A percentile compares a stretch with the other conserved stretches of the same genome.
These are phyloP conservation scores for Sclerotinia subarctica DNA, from an alignment of 2,329 filamentous ascomycete genomes.

Conservation along the genomic window DNA sequence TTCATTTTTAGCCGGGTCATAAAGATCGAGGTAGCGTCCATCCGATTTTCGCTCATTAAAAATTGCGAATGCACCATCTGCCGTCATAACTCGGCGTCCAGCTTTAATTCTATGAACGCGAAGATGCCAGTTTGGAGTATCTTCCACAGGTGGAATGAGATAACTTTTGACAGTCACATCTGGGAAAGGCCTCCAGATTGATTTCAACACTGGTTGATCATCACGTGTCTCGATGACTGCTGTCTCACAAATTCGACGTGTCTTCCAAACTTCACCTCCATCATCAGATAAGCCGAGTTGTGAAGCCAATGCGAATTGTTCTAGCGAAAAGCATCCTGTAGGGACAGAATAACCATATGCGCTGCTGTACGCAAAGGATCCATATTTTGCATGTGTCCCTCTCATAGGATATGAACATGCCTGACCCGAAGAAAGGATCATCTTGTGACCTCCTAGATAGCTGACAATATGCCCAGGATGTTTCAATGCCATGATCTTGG, in stretches of 20 bases:
- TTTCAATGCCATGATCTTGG: conserved; percentile 56
- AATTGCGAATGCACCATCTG: conserved; percentile 73
- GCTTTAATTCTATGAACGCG: conserved; percentile 60
- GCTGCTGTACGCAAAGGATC: conserved; percentile 73
- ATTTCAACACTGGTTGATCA: conserved; percentile 59
- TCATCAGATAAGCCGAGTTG: conserved; percentile 75
- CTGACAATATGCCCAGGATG: conserved; percentile 73
- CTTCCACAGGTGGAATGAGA: conserved; percentile 58
- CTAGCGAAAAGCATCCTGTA: conserved; percentile 70
- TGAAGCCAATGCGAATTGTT: conserved; percentile 73
- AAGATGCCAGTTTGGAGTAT: conserved; percentile 66
- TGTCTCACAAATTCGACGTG: conserved; percentile 64
- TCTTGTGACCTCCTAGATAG: conserved; percentile 69
- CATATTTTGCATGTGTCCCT: conserved; percentile 78
- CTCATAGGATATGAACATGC: conserved; percentile 81
- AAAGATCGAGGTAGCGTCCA: conserved; percentile 51
- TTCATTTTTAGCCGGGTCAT: conserved; percentile 46
- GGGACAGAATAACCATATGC: conserved; percentile 76
- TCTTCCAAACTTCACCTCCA: conserved; percentile 75
- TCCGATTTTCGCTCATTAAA: conserved; percentile 49
- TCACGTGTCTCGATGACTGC: conserved; percentile 58
- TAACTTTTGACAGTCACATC: conserved; percentile 66
- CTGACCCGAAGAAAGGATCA: conserved; percentile 73
- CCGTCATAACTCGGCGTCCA: conserved; percentile 62
- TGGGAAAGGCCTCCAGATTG: conserved; percentile 66